Conservation (phyloP, 768 basidiomycete species). For the Terana coerulea region DNA sequence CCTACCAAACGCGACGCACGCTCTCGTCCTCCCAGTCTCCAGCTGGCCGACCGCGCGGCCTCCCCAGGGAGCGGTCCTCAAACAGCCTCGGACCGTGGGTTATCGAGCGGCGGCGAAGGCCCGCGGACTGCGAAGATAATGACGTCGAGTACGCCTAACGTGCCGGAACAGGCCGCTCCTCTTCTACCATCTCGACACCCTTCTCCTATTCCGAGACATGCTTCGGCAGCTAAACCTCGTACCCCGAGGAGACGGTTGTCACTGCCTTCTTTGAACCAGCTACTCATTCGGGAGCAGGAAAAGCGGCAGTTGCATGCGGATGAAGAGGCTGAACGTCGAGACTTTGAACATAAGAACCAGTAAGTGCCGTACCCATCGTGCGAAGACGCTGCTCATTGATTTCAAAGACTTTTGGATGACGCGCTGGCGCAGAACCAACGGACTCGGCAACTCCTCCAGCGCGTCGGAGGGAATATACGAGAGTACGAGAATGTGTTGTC, state of each 20-base stretch:
- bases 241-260: slow-evolving; percentile 24
- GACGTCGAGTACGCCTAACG: not conserved
- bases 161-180: too few species aligned
- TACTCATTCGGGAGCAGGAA: slow-evolving; percentile 27
- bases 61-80: not conserved
- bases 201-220: not conserved
- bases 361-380: slow-evolving; percentile 28
- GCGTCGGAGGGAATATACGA: slow-evolving; percentile 54
- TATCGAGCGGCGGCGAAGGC: slow-evolving; percentile 10
- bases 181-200: not conserved
- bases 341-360: slow-evolving; percentile 59
- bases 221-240: not conserved
- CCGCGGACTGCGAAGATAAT: slow-evolving; percentile 5
- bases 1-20: slow-evolving; percentile 10
- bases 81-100: not conserved
- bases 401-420: slow-evolving; percentile 55
- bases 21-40: slow-evolving; percentile 16
- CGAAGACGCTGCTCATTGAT: not conserved
- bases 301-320: slow-evolving; percentile 39
- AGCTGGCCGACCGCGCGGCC: not conserved
- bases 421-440: slow-evolving; percentile 58
- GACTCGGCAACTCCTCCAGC: slow-evolving; percentile 65
- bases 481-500: slow-evolving; percentile 64
- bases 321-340: slow-evolving; percentile 43
- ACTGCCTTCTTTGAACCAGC: slow-evolving; percentile 27